Percentiles rank a stretch among this genome's conserved stretches.
phyloP scores from a whole-genome alignment of 306 rosid species.

The cucumber (Cucumis sativus) region Cucumber_9930_V3 NC_026661.2:5225001-5225500 shows the following conservation, averaged over 20 bases:
- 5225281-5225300: constrained; percentile 23
- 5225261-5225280: constrained; percentile 15
- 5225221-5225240: constrained; percentile 30
- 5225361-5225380: constrained; percentile 26
- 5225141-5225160: constrained; percentile 5
- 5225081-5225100: constrained; percentile 55
- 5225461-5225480: no score
- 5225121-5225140: constrained; percentile 5
- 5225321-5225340: constrained; percentile 19
- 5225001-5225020: constrained; percentile 46
- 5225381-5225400: neutral
- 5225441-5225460: no score
- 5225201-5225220: constrained; percentile 22
- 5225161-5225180: constrained; percentile 76
- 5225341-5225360: constrained; percentile 45
- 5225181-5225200: constrained; percentile 18
- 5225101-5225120: constrained; percentile 56
- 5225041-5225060: neutral
- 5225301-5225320: constrained; percentile 45
- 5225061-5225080: constrained; percentile 9
- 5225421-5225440: no score
- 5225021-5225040: constrained; percentile 19
- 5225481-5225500: no score
- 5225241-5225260: constrained; percentile 40
- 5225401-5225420: no score